Conservation (phyloP, 371 early-diverging fungal species). For the Encephalitozoon romaleae region DNA sequence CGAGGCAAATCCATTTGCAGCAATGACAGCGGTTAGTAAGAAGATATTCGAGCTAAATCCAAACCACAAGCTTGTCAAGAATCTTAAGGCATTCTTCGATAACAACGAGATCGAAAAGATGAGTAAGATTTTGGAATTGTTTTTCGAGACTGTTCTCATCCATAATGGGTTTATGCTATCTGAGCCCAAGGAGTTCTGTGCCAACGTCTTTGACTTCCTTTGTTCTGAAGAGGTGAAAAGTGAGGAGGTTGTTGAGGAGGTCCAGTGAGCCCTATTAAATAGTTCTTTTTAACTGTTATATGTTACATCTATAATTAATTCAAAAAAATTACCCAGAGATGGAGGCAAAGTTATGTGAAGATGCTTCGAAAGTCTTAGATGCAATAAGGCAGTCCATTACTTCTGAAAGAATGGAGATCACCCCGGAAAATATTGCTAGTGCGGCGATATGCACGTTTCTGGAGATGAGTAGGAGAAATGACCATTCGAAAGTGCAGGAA, state of each 20-base stretch:
- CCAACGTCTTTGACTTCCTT: slow-evolving; percentile 4
- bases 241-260: not conserved
- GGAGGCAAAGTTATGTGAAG: not conserved
- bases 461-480: not conserved
- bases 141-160: slow-evolving; percentile 25
- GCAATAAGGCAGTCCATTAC: not conserved
- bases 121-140: not conserved
- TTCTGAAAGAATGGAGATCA: not conserved
- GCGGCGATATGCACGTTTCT: not conserved
- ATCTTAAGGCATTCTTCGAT: slow-evolving; percentile 25
- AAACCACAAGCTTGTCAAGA: slow-evolving; percentile 30
- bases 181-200: not conserved
- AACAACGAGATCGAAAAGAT: slow-evolving; percentile 6
- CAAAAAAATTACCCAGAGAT: slow-evolving; percentile 1
- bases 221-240: not conserved
- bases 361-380: not conserved
- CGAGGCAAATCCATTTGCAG: slow-evolving; percentile 61
- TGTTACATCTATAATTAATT: not conserved
- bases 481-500: not conserved
- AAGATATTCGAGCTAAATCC: slow-evolving; percentile 58
- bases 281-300: not conserved
- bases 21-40: slow-evolving; percentile 63
- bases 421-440: not conserved
- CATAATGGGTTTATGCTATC: slow-evolving; percentile 33
- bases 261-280: not conserved